Evolutionary conservation across 495 filamentous ascomycete species (phyloP).

Genomic region (Echria macrotheca): DNA sequence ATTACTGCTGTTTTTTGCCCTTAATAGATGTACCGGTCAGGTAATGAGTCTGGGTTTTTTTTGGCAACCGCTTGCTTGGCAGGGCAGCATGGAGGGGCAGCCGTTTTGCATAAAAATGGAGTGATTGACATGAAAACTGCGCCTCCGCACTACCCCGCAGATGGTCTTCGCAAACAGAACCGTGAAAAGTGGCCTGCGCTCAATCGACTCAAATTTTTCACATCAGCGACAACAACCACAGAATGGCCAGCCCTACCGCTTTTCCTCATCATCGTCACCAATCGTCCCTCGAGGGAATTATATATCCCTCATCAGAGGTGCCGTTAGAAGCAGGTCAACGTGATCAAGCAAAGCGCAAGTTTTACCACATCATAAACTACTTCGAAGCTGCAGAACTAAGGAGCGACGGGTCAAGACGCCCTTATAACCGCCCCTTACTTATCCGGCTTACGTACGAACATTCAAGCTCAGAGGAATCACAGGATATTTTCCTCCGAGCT

Average conservation of each 20-base stretch:
- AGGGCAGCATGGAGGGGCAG: neutral
- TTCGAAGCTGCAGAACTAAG: slow-evolving; percentile 9
- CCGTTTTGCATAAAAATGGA: neutral
- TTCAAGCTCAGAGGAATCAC: slow-evolving; percentile 22
- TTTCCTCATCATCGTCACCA: slow-evolving; percentile 14
- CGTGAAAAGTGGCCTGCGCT: slow-evolving; percentile 6
- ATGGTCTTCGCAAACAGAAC: slow-evolving; percentile 2
- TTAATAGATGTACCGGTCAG: too few species aligned
- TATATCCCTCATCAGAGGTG: slow-evolving; percentile 18
- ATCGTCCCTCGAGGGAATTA: slow-evolving; percentile 20
- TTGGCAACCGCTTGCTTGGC: too few species aligned
- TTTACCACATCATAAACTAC: slow-evolving; percentile 19
- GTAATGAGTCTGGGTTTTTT: too few species aligned
- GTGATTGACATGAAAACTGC: neutral
- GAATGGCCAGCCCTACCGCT: slow-evolving; percentile 8
- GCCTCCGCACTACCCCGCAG: neutral
- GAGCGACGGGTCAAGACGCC: slow-evolving; percentile 4
- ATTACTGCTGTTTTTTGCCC: too few species aligned
- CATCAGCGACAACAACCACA: slow-evolving; percentile 4
- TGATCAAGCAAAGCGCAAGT: slow-evolving; percentile 14
- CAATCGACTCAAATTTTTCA: neutral
- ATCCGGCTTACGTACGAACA: slow-evolving; percentile 27
- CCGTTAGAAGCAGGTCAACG: slow-evolving; percentile 16
- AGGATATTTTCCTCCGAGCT: slow-evolving; percentile 22
- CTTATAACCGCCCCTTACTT: slow-evolving; percentile 20